These are phyloP conservation scores for Fusarium sp. DNA, from an alignment of 2,329 filamentous ascomycete genomes.

Conservation along the genomic window DNA sequence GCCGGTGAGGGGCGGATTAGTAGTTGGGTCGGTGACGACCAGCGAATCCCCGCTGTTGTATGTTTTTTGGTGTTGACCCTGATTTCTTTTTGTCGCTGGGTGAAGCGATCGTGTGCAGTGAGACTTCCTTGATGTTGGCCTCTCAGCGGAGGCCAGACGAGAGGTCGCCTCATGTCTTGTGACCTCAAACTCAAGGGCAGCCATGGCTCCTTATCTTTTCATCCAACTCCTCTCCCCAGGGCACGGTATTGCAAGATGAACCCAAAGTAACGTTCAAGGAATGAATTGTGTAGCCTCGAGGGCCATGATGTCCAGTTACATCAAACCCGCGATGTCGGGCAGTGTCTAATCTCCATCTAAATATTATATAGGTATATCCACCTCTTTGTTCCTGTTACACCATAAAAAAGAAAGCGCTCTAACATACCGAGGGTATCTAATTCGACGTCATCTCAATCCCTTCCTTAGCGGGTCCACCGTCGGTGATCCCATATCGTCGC, in stretches of 20 bases:
- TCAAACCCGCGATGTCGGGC: background rate
- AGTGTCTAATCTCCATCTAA: conserved; percentile 8
- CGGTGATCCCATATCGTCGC: conserved; percentile 49
- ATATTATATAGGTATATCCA: conserved; percentile 19
- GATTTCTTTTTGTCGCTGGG: background rate
- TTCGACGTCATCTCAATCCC: conserved; percentile 33
- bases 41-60: background rate
- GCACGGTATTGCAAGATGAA: background rate
- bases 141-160: no score
- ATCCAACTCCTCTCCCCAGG: no score
- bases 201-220: background rate
- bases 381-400: conserved; percentile 5
- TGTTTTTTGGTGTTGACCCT: background rate
- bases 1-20: background rate
- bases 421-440: conserved; percentile 35
- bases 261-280: background rate
- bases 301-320: background rate
- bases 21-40: background rate
- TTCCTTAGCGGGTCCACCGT: conserved; percentile 15
- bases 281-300: background rate
- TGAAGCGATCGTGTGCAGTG: no score
- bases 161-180: background rate
- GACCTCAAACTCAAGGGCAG: background rate
- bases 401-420: background rate
- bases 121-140: no score